Conservation (phyloP, 2,329 filamentous ascomycete species). For the Beauveria sp. region DNA sequence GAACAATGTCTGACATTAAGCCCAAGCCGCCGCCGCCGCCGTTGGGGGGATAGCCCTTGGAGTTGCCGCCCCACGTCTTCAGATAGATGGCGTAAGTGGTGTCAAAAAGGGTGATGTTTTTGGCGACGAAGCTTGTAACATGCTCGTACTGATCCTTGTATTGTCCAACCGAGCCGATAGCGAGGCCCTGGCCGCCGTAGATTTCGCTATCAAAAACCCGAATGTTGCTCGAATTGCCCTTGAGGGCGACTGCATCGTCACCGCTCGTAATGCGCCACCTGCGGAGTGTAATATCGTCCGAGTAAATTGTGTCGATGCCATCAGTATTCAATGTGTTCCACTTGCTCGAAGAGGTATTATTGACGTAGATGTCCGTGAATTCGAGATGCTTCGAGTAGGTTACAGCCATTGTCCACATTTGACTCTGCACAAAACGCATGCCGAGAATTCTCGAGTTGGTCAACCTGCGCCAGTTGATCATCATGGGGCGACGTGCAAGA, state of each 20-base stretch:
- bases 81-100: constrained; percentile 43
- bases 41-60: constrained; percentile 45
- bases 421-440: constrained; percentile 45
- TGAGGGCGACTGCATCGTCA: constrained; percentile 46
- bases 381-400: constrained; percentile 38
- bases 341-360: constrained; percentile 34
- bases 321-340: constrained; percentile 33
- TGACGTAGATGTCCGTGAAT: constrained; percentile 45
- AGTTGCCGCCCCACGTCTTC: constrained; percentile 51
- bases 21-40: constrained; percentile 50
- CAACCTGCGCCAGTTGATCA: constrained; percentile 36
- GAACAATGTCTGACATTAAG: constrained; percentile 23
- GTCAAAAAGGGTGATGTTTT: constrained; percentile 38
- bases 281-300: constrained; percentile 42
- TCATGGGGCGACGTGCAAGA: constrained; percentile 42
- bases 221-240: constrained; percentile 50
- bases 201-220: constrained; percentile 40
- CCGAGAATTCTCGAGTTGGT: constrained; percentile 40
- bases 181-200: constrained; percentile 43
- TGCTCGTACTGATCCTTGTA: constrained; percentile 40
- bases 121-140: constrained; percentile 40
- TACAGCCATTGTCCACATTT: constrained; percentile 54
- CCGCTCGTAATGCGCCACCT: constrained; percentile 44
- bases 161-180: constrained; percentile 51
- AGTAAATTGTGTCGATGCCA: constrained; percentile 44